Evolutionary conservation across 306 rosid genomes (phyloP).

Genomic region (Quercus parvula): DNA sequence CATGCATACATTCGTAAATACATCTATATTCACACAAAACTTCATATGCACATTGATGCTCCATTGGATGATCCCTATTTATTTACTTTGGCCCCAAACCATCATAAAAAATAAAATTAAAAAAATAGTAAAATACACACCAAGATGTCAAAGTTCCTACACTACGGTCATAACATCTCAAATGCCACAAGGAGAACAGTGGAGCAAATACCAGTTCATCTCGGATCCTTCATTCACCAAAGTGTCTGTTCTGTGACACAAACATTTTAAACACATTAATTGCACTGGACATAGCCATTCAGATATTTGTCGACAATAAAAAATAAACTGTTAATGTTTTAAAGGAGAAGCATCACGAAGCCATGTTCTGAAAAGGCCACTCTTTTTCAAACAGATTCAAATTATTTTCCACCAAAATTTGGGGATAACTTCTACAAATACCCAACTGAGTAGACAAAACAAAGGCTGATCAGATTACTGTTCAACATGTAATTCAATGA

Average conservation of each 20-base stretch:
- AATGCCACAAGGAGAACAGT: no score
- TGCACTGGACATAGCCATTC: slow-evolving; percentile 1
- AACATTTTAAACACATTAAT: not conserved
- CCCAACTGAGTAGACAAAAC: slow-evolving; percentile 14
- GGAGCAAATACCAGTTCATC: no score
- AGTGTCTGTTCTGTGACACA: not conserved
- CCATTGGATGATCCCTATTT: no score
- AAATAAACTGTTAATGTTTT: not conserved
- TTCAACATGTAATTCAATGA: slow-evolving; percentile 20
- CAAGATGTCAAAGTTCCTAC: no score
- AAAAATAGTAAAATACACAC: no score
- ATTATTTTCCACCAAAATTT: slow-evolving; percentile 44
- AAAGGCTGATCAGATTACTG: slow-evolving; percentile 16
- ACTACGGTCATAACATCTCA: no score
- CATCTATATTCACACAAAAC: no score
- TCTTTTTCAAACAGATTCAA: slow-evolving; percentile 33
- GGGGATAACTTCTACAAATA: slow-evolving; percentile 29
- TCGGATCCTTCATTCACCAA: not conserved
- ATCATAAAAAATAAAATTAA: no score
- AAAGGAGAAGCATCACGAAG: not conserved
- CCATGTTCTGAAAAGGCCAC: slow-evolving; percentile 23
- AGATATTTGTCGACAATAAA: not conserved
- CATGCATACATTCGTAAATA: no score
- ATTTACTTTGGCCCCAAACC: no score
- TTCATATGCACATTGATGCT: no score